Percentiles rank a stretch among this genome's conserved stretches.
Conservation (phyloP, 345 rosid species). For the Leavenworthia alabamica region DNA sequence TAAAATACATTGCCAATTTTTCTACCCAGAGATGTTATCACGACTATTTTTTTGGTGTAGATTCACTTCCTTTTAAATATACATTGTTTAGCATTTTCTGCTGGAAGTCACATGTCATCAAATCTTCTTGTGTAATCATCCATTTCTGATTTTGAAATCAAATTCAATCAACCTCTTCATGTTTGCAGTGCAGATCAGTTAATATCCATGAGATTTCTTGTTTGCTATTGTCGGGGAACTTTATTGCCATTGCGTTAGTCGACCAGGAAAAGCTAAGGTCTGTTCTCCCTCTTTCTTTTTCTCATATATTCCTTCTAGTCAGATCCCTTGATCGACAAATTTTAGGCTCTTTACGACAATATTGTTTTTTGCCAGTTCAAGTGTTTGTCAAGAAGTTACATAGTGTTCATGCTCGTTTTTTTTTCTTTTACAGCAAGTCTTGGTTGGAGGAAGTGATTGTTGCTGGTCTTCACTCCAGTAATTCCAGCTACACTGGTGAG, state of each 20-base stretch:
- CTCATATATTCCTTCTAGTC: conserved; percentile 2
- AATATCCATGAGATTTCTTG: conserved; percentile 55
- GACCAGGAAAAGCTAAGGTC: conserved; percentile 87
- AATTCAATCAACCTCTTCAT: conserved; percentile 33
- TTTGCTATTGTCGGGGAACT: conserved; percentile 70
- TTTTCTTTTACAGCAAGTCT: conserved; percentile 37
- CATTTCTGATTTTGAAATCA: conserved; percentile 11
- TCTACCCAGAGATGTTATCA: not conserved
- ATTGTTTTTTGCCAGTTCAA: not conserved
- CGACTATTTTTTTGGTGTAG: not conserved
- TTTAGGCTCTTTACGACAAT: not conserved
- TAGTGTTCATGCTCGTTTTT: not conserved
- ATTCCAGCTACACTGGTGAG: conserved; percentile 69
- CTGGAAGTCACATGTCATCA: conserved; percentile 4
- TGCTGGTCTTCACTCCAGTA: conserved; percentile 39
- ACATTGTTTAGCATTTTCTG: not conserved
- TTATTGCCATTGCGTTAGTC: conserved; percentile 82
- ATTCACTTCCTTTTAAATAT: not conserved
- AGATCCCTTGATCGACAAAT: conserved; percentile 27
- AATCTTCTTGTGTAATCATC: not conserved
- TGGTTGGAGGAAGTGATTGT: conserved; percentile 59
- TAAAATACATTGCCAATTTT: not conserved
- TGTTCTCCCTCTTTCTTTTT: not conserved
- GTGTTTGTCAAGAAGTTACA: not conserved
- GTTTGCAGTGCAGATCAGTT: conserved; percentile 87